Conservation (phyloP, 805 yeast genomes). For the Sungouiozyma intestinalis region DNA sequence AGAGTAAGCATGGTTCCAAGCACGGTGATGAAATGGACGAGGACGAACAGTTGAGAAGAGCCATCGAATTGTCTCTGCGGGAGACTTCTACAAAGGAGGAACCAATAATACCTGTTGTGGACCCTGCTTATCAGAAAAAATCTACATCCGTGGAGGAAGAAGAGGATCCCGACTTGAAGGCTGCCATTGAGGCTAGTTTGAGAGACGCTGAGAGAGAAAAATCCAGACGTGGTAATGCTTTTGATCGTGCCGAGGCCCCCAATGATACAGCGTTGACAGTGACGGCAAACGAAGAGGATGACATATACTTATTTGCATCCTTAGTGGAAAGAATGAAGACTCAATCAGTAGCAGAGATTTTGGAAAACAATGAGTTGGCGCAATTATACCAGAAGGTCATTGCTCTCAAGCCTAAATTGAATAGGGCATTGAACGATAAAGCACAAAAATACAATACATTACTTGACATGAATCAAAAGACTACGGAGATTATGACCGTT, state of each 20-base stretch:
- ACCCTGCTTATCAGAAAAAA: conserved; percentile 5
- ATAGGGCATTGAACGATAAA: conserved; percentile 46
- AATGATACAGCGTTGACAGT: conserved; percentile 27
- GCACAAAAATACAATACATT: conserved; percentile 52
- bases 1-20: conserved; percentile 19
- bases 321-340: conserved; percentile 43
- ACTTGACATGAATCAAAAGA: conserved; percentile 66
- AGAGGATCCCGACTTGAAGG: conserved; percentile 80
- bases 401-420: conserved; percentile 58
- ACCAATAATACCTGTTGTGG: conserved; percentile 23
- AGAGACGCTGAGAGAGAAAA: conserved; percentile 47
- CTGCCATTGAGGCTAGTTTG: conserved; percentile 89
- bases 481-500: conserved; percentile 62
- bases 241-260: conserved; percentile 5
- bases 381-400: conserved; percentile 46
- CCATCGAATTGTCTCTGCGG: conserved; percentile 66
- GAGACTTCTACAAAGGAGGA: conserved; percentile 31
- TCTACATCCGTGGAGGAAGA: conserved; percentile 53
- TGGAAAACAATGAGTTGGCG: conserved; percentile 26
- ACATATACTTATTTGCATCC: conserved; percentile 58
- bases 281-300: conserved; percentile 56
- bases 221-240: conserved; percentile 18
- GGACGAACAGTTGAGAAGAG: conserved; percentile 67
- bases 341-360: conserved; percentile 35
- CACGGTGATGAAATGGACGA: conserved; percentile 40